These are phyloP conservation scores for Kodamaea hsintzibuensis DNA, from an alignment of 805 yeast genomes.

Conservation along the genomic window DNA sequence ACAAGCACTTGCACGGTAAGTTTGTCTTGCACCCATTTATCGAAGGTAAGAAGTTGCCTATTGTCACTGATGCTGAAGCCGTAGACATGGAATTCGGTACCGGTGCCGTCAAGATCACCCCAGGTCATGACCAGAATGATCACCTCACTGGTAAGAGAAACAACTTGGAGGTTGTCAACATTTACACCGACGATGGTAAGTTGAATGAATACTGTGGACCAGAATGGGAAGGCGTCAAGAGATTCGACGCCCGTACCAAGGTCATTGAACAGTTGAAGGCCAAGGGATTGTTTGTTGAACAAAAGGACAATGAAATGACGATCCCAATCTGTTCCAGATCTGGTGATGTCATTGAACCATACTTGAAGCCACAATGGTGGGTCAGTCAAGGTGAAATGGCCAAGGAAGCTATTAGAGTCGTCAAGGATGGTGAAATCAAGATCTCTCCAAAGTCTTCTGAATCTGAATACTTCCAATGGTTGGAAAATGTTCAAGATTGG, in stretches of 20 bases:
- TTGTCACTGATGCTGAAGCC: slow-evolving; percentile 85
- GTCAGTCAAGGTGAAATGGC: slow-evolving; percentile 91
- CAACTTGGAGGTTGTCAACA: slow-evolving; percentile 82
- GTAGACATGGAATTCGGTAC: slow-evolving; percentile 99
- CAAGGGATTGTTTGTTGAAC: slow-evolving; percentile 75
- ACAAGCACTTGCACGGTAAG: slow-evolving; percentile 93
- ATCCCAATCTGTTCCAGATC: slow-evolving; percentile 94
- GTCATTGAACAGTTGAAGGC: slow-evolving; percentile 81
- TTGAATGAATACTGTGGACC: slow-evolving; percentile 88
- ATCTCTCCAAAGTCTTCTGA: slow-evolving; percentile 89
- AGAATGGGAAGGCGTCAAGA: slow-evolving; percentile 84
- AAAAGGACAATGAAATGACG: slow-evolving; percentile 93
- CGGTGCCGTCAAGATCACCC: slow-evolving; percentile 99
- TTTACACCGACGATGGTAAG: slow-evolving; percentile 87
- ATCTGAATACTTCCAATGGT: slow-evolving; percentile 92
- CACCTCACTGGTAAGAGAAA: slow-evolving; percentile 95
- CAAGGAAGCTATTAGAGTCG: slow-evolving; percentile 79
- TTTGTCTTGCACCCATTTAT: slow-evolving; percentile 87
- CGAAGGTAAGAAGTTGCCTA: slow-evolving; percentile 74
- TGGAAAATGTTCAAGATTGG: slow-evolving; percentile 97
- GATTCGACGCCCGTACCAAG: slow-evolving; percentile 88
- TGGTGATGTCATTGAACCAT: slow-evolving; percentile 95
- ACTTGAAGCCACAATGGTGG: slow-evolving; percentile 99
- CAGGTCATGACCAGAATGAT: slow-evolving; percentile 98
- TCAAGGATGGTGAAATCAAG: slow-evolving; percentile 73